Evolutionary conservation across 805 yeast species (phyloP).

Genomic region (Cyberlindnera euphorbiiphila): DNA sequence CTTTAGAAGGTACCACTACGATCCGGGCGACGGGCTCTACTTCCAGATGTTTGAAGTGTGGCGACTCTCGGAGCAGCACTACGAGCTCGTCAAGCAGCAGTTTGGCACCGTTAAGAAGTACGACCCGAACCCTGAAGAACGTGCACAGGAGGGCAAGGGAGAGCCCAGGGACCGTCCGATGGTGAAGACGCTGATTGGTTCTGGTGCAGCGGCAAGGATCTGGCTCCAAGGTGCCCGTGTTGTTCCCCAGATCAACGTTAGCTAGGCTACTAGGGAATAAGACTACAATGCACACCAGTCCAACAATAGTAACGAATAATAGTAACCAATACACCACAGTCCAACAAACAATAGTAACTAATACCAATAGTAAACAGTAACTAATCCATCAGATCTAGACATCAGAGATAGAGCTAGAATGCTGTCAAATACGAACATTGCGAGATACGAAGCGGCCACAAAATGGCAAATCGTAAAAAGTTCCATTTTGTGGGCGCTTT

Average conservation of each 20-base stretch:
- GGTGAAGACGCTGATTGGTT: constrained; percentile 55
- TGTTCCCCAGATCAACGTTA: constrained; percentile 1
- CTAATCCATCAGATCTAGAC: no score
- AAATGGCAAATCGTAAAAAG: no score
- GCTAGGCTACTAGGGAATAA: no score
- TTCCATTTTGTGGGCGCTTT: not conserved
- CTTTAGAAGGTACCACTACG: constrained; percentile 53
- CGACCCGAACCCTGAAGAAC: constrained; percentile 49
- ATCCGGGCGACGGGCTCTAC: constrained; percentile 56
- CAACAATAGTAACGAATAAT: no score
- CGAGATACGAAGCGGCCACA: no score
- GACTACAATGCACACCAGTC: no score
- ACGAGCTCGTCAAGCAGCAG: constrained; percentile 46
- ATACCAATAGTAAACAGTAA: no score
- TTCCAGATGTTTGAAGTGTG: constrained; percentile 57
- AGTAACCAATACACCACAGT: no score
- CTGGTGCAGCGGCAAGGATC: constrained; percentile 64
- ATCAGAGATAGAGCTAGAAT: no score
- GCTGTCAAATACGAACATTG: no score
- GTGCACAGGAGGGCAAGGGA: constrained; percentile 39
- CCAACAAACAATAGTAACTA: no score
- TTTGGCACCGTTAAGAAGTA: constrained; percentile 54
- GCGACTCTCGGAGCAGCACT: constrained; percentile 45
- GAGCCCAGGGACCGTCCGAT: constrained; percentile 33
- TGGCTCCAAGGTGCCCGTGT: constrained; percentile 67